These are phyloP conservation scores for Penicillium fuscoglaucum DNA, from an alignment of 2,329 filamentous ascomycete genomes.

Conservation along the genomic window DNA sequence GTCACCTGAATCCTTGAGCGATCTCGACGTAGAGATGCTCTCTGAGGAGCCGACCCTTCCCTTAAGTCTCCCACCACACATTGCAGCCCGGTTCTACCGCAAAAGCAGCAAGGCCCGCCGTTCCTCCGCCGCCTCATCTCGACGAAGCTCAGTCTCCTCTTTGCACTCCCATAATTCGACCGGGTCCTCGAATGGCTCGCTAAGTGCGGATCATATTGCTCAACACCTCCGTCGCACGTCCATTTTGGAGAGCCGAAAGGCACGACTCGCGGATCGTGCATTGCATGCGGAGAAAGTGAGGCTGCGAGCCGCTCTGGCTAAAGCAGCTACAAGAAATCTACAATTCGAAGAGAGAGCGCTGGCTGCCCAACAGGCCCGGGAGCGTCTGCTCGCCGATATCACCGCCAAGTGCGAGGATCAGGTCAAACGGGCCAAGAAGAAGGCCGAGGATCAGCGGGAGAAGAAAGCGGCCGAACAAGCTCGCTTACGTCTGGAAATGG, in stretches of 20 bases:
- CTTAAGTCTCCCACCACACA: slow-evolving; percentile 58
- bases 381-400: slow-evolving; percentile 64
- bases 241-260: slow-evolving; percentile 65
- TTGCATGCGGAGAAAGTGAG: slow-evolving; percentile 67
- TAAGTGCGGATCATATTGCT: slow-evolving; percentile 60
- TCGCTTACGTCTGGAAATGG: slow-evolving; percentile 61
- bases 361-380: slow-evolving; percentile 63
- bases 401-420: slow-evolving; percentile 66
- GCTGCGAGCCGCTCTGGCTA: slow-evolving; percentile 61
- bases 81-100: slow-evolving; percentile 63
- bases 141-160: slow-evolving; percentile 65
- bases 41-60: slow-evolving; percentile 39
- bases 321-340: slow-evolving; percentile 57
- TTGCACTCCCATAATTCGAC: slow-evolving; percentile 62
- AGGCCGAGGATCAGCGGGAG: slow-evolving; percentile 66
- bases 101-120: slow-evolving; percentile 55
- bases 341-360: slow-evolving; percentile 63
- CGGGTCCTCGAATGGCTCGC: slow-evolving; percentile 49
- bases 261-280: slow-evolving; percentile 63
- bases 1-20: slow-evolving; percentile 27
- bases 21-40: slow-evolving; percentile 46
- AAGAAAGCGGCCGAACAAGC: slow-evolving; percentile 63
- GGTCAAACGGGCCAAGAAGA: slow-evolving; percentile 64
- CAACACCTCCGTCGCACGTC: slow-evolving; percentile 66
- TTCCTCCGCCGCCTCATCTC: slow-evolving; percentile 63